Conservation (phyloP, 2,329 filamentous ascomycete genomes). For the Magnaporthiopsis incrustans region DNA sequence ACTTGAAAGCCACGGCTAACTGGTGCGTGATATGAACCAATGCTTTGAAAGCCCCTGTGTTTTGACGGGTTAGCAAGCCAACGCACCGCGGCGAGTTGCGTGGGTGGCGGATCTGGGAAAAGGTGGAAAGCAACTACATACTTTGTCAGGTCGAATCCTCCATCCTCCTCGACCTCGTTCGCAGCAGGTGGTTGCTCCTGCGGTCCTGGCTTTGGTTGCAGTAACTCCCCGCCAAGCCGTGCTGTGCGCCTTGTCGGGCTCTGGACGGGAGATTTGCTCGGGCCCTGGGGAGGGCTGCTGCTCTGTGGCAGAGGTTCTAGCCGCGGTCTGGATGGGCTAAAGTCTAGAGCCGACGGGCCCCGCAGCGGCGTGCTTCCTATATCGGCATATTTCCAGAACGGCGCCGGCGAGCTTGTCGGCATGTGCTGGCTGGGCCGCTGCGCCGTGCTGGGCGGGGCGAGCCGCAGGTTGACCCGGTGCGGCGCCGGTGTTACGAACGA, state of each 20-base stretch:
- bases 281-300: constrained; percentile 48
- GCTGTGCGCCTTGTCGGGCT: constrained; percentile 36
- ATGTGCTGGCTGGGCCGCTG: constrained; percentile 79
- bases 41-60: constrained; percentile 55
- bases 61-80: constrained; percentile 19
- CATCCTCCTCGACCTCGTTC: constrained; percentile 36
- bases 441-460: constrained; percentile 72
- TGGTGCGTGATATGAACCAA: constrained; percentile 53
- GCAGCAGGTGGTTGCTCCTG: background rate
- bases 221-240: constrained; percentile 9
- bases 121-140: constrained; percentile 22
- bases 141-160: constrained; percentile 52
- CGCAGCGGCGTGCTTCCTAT: constrained; percentile 64
- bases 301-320: constrained; percentile 36
- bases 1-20: constrained; percentile 38
- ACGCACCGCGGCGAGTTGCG: background rate
- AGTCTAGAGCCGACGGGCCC: constrained; percentile 40
- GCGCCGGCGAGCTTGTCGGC: constrained; percentile 76
- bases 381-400: constrained; percentile 83
- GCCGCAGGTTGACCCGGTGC: constrained; percentile 61
- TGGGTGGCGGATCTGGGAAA: background rate
- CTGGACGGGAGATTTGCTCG: constrained; percentile 41
- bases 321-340: constrained; percentile 47
- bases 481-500: constrained; percentile 67
- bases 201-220: constrained; percentile 10